Conservation (phyloP, 495 filamentous ascomycete genomes). For the Cercophora newfieldiana region DNA sequence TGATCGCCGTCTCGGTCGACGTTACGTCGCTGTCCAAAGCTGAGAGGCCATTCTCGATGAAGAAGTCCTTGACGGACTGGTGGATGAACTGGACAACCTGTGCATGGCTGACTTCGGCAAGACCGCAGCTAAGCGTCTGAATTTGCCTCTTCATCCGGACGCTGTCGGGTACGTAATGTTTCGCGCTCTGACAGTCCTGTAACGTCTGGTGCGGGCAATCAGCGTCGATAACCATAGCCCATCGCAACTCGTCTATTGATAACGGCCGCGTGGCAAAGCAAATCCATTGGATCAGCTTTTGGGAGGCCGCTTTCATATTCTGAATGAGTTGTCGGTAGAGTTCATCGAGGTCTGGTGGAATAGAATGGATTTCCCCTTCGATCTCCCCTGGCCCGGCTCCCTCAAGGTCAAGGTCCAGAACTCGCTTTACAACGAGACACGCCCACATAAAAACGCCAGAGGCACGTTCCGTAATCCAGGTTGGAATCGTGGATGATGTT, state of each 20-base stretch:
- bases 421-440: conserved; percentile 31
- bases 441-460: conserved; percentile 39
- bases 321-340: conserved; percentile 35
- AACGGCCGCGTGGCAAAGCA: conserved; percentile 34
- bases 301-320: conserved; percentile 18
- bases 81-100: conserved; percentile 43
- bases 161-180: conserved; percentile 17
- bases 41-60: conserved; percentile 29
- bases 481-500: conserved; percentile 22
- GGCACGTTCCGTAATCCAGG: conserved; percentile 32
- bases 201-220: conserved; percentile 24
- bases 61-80: conserved; percentile 44
- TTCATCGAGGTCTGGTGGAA: conserved; percentile 29
- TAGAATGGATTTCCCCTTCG: conserved; percentile 16
- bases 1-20: conserved; percentile 14
- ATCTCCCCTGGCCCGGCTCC: conserved; percentile 20
- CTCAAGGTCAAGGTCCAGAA: conserved; percentile 23
- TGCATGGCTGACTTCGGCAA: conserved; percentile 32
- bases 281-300: conserved; percentile 39
- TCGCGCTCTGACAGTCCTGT: conserved; percentile 19
- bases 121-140: conserved; percentile 34
- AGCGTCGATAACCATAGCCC: conserved; percentile 32
- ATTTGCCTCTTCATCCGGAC: conserved; percentile 31
- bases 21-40: conserved; percentile 8
- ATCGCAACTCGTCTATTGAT: conserved; percentile 32